Percentiles rank a stretch among this genome's conserved stretches.
These are phyloP conservation scores for Cystobasidiaceae sp. DNA, from an alignment of 1,284 basidiomycete genomes.

Conservation along the genomic window DNA sequence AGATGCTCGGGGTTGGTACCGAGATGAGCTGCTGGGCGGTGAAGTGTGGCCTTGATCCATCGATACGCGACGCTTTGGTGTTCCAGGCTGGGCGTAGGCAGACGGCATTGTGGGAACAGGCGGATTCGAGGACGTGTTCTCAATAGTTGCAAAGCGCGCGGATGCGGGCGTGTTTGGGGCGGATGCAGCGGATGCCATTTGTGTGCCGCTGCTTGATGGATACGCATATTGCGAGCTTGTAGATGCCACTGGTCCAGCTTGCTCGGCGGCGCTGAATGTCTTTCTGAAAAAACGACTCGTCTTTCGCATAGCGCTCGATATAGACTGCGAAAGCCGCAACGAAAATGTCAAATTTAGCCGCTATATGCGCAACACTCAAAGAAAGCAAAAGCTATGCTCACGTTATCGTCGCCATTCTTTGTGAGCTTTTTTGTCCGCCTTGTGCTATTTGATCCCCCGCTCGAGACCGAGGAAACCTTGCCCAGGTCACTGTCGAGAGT, in stretches of 20 bases:
- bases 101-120: slow-evolving; percentile 35
- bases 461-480: not conserved
- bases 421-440: slow-evolving; percentile 4
- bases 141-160: not conserved
- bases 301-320: slow-evolving; percentile 39
- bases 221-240: not conserved
- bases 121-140: slow-evolving; percentile 4
- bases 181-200: not conserved
- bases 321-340: not conserved
- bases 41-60: not conserved
- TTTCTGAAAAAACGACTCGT: slow-evolving; percentile 41
- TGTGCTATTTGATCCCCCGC: not conserved
- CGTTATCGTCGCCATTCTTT: slow-evolving; percentile 10
- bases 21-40: not conserved
- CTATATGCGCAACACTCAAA: too few relatives aligned
- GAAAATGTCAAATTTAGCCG: too few relatives aligned
- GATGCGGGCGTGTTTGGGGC: slow-evolving; percentile 17
- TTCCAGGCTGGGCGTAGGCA: slow-evolving; percentile 21
- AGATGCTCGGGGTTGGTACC: not conserved
- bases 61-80: not conserved
- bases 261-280: slow-evolving; percentile 20
- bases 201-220: not conserved
- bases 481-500: not conserved
- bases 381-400: too few relatives aligned
- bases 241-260: not conserved